Evolutionary conservation across 1,139 yeast genomes (phyloP), one percentile per base, ranked within the genome.

Genomic region (Hansenula anomala): DNA sequence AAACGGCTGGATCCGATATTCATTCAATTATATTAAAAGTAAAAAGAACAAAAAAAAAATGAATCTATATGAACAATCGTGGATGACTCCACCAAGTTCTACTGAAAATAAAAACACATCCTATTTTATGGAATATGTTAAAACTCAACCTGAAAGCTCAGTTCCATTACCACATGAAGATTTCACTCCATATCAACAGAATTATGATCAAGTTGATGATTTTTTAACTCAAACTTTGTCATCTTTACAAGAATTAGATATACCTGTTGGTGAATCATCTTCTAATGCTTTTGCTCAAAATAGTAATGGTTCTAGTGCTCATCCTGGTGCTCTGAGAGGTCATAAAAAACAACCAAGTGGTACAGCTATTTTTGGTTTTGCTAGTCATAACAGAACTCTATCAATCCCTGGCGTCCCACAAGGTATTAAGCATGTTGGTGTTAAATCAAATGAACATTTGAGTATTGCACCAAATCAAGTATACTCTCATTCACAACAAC

Each of bases 291-390:
- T 30, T 23, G 22, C 23, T 12, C 33, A 30, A 22, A 22, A 37
- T 16, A 18, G 29, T 25, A 33, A 18, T 28, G 15, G 28, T 25
- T 31, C 16, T 28, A 15, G 25, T 14, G 23, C 13, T 11, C 27
- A 37, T 16, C 24, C 30, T 4, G 36, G 38, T 20, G 24, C 33
- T 13, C 12, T 28, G 1, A 48, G 30, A 36, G 49, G 51, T 15
- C 68, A 63, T 46, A 56, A 56, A 42, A 59, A 64, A 36, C 60
- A 60, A 11, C 56, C 60, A 20, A 75, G 81, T 59, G 85, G 84
- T 9, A 78, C 85, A 2, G 83, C 83, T 8, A 78, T 78, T 28
- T 78, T 78, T 55, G 85, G 85, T 0, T 78, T 73, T 47, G 60
- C 67, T 3, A 74, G 71, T 37, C 84, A 78, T 54, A 73, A 68